Percentiles rank a stretch among this genome's conserved stretches.
Evolutionary conservation across 139 green algal species (phyloP).

Genomic region (Coelastrella sp.): DNA sequence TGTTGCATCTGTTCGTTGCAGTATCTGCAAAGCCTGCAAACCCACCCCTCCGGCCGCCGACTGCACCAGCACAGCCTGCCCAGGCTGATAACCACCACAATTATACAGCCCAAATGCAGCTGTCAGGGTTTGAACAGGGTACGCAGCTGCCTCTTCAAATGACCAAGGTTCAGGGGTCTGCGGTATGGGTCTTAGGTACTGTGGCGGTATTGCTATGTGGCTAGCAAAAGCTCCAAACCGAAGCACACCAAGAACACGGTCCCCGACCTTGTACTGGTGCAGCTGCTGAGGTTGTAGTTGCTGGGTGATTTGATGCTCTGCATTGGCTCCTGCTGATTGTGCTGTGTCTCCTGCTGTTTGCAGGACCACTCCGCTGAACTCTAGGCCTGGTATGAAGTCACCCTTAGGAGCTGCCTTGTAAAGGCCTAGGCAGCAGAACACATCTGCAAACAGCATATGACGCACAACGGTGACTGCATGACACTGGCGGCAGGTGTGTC

Average conservation of each 20-base stretch:
- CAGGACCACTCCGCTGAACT: slow-evolving; percentile 33
- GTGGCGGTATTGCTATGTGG: slow-evolving; percentile 20
- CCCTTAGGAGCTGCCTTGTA: slow-evolving; percentile 62
- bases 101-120: slow-evolving; percentile 55
- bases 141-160: slow-evolving; percentile 49
- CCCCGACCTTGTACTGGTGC: slow-evolving; percentile 30
- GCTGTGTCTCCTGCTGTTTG: neutral
- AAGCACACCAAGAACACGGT: slow-evolving; percentile 57
- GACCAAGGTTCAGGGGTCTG: neutral
- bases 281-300: neutral
- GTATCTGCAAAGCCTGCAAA: slow-evolving; percentile 52
- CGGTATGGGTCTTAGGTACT: slow-evolving; percentile 53
- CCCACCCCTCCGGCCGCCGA: slow-evolving; percentile 61
- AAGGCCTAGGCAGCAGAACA: slow-evolving; percentile 65
- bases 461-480: neutral
- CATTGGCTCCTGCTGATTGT: neutral
- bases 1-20: slow-evolving; percentile 22
- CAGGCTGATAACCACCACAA: slow-evolving; percentile 48
- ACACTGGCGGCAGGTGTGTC: neutral
- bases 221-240: slow-evolving; percentile 60
- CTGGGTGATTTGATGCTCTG: neutral
- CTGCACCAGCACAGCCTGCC: slow-evolving; percentile 61
- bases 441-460: slow-evolving; percentile 46
- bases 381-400: slow-evolving; percentile 50
- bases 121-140: slow-evolving; percentile 60